Conservation (phyloP, 2,329 filamentous ascomycete species). For the Epichloe coenophiala region DNA sequence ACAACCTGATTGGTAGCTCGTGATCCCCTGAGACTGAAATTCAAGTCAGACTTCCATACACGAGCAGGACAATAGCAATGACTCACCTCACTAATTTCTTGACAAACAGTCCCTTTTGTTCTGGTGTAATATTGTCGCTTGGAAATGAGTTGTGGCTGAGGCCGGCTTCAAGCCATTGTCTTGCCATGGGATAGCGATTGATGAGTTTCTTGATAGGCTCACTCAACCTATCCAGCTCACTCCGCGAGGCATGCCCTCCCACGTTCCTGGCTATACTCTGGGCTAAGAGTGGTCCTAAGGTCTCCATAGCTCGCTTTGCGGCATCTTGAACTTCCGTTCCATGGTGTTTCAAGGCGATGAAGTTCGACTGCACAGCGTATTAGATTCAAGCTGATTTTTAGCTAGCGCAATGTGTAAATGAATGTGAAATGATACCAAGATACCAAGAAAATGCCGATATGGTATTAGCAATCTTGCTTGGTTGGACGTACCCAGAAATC, state of each 20-base stretch:
- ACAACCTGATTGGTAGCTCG: conserved; percentile 53
- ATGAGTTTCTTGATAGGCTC: conserved; percentile 60
- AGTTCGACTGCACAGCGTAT: conserved; percentile 31
- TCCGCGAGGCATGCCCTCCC: conserved; percentile 53
- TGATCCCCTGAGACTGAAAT: conserved; percentile 46
- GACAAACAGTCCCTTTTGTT: conserved; percentile 50
- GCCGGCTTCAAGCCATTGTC: conserved; percentile 49
- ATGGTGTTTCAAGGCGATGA: conserved; percentile 34
- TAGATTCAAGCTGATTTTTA: background rate
- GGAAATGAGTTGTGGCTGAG: conserved; percentile 43
- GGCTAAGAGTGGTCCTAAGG: conserved; percentile 48
- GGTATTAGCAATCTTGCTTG: background rate
- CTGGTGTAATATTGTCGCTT: conserved; percentile 40
- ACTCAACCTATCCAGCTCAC: conserved; percentile 56
- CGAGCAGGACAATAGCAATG: background rate
- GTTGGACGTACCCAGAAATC: conserved; percentile 56
- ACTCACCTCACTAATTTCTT: conserved; percentile 49
- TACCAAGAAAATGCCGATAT: background rate
- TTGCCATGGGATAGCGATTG: conserved; percentile 38
- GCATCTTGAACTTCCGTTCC: conserved; percentile 28
- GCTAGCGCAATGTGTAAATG: background rate
- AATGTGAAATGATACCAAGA: background rate
- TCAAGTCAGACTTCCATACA: background rate
- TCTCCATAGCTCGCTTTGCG: conserved; percentile 36
- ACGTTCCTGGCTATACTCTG: conserved; percentile 50